A percentile compares a stretch with the other conserved stretches of the same genome.
Evolutionary conservation across 2,329 filamentous ascomycete species (phyloP).

Genomic region (Scopulariopsis brevicaulis): DNA sequence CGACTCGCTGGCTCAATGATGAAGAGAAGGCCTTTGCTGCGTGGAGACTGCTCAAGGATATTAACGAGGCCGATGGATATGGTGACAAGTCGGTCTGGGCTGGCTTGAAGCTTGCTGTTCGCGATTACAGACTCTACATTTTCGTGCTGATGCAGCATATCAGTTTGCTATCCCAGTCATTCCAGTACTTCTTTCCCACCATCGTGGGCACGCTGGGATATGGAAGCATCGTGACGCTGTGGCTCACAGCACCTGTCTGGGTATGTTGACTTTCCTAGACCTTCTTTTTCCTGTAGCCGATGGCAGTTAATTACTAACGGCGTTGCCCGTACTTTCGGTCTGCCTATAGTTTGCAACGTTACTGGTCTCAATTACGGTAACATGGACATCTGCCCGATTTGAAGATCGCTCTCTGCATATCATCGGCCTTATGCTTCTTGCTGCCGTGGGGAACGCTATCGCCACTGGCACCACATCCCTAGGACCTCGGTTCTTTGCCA

Average conservation of each 20-base stretch:
- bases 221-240: conserved; percentile 37
- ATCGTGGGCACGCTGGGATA: conserved; percentile 52
- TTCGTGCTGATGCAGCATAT: conserved; percentile 42
- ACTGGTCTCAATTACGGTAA: conserved; percentile 39
- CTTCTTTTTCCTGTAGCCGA: neutral
- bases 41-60: conserved; percentile 42
- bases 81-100: conserved; percentile 23
- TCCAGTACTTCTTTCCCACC: conserved; percentile 55
- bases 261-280: conserved; percentile 11
- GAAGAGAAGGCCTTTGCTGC: conserved; percentile 35
- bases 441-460: conserved; percentile 42
- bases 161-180: conserved; percentile 40
- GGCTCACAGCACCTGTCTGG: conserved; percentile 49
- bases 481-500: conserved; percentile 46
- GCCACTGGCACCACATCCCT: conserved; percentile 36
- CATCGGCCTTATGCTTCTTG: conserved; percentile 36
- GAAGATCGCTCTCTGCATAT: conserved; percentile 47
- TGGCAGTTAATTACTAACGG: neutral
- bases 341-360: conserved; percentile 19
- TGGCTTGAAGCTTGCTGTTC: conserved; percentile 34
- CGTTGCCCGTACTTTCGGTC: neutral
- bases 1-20: neutral
- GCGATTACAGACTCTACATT: conserved; percentile 37
- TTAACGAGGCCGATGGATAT: conserved; percentile 21
- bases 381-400: conserved; percentile 39